A percentile compares a stretch with the other conserved stretches of the same genome.
Conservation (phyloP, 805 yeast genomes). For the Spathaspora hagerdaliae region DNA sequence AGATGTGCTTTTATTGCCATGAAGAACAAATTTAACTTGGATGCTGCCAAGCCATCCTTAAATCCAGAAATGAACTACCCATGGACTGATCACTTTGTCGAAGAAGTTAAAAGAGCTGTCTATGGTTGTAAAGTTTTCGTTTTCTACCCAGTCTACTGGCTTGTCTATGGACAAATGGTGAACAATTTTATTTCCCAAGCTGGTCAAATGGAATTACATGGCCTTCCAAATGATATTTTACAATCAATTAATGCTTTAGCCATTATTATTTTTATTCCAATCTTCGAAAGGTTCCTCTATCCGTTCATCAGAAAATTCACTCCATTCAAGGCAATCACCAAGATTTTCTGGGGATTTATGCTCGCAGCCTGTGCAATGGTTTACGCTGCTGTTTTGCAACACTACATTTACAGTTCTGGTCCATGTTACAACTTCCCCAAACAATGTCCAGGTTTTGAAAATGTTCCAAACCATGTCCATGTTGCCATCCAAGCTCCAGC, state of each 20-base stretch:
- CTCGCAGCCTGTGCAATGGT: conserved; percentile 62
- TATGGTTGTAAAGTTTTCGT: conserved; percentile 69
- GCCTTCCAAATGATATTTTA: conserved; percentile 75
- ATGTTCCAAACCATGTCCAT: conserved; percentile 51
- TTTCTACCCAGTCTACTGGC: conserved; percentile 70
- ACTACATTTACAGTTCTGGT: conserved; percentile 60
- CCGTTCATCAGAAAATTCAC: conserved; percentile 40
- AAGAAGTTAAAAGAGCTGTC: conserved; percentile 61
- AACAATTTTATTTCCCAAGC: conserved; percentile 72
- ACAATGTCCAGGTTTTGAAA: conserved; percentile 41
- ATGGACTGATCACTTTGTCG: conserved; percentile 70
- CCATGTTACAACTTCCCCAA: conserved; percentile 68
- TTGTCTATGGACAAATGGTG: conserved; percentile 64
- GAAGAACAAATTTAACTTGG: conserved; percentile 46
- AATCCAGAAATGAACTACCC: conserved; percentile 43
- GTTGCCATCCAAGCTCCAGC: conserved; percentile 70
- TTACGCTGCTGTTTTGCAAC: conserved; percentile 72
- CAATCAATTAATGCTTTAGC: conserved; percentile 72
- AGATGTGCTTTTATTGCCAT: conserved; percentile 35
- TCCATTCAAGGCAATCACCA: conserved; percentile 65
- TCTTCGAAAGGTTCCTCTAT: conserved; percentile 53
- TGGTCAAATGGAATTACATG: conserved; percentile 66
- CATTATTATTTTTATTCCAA: conserved; percentile 68
- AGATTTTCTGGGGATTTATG: conserved; percentile 66
- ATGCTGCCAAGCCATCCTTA: conserved; percentile 54